Percentiles rank a stretch among this genome's conserved stretches.
phyloP scores from a whole-genome alignment of 108 stramenopile species.

The Pelagomonas calceolata region DNA sequence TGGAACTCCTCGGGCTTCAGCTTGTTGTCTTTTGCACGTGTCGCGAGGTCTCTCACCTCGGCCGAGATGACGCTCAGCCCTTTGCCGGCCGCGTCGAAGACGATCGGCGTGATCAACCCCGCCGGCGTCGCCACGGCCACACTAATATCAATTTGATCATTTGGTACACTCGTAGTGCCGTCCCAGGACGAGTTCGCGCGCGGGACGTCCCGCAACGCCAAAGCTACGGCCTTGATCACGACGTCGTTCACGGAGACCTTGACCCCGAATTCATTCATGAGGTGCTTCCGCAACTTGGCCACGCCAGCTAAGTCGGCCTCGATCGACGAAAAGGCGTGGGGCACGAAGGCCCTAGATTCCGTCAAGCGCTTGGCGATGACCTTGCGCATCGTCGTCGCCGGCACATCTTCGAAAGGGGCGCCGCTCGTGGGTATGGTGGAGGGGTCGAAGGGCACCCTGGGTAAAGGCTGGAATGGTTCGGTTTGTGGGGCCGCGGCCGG shows the following conservation, averaged over 20 bases:
- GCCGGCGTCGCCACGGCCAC: constrained; percentile 95
- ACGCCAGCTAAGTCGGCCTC: constrained; percentile 74
- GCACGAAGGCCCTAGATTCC: constrained; percentile 85
- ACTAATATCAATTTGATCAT: constrained; percentile 75
- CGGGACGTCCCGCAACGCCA: constrained; percentile 90
- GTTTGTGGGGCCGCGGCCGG: constrained; percentile 35
- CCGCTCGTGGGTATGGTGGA: constrained; percentile 7
- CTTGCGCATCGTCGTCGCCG: constrained; percentile 65
- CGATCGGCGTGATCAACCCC: constrained; percentile 87
- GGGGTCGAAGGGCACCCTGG: too few relatives aligned
- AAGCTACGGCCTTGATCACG: constrained; percentile 85
- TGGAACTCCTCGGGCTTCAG: constrained; percentile 87
- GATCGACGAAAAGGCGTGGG: constrained; percentile 91
- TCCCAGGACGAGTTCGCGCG: constrained; percentile 61
- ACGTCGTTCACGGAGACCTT: constrained; percentile 92
- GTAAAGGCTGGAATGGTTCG: too few relatives aligned
- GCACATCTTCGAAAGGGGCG: constrained; percentile 22
- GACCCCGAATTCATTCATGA: constrained; percentile 58
- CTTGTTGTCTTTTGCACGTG: constrained; percentile 66
- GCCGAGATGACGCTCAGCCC: constrained; percentile 73
- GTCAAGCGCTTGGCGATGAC: constrained; percentile 87
- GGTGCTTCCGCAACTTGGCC: constrained; percentile 60
- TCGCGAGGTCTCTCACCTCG: constrained; percentile 68
- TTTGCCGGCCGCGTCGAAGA: constrained; percentile 62
- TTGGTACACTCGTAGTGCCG: constrained; percentile 35